Percentiles rank a stretch among this genome's conserved stretches.
Conservation (phyloP, 768 basidiomycete genomes). For the Lentinula aciculospora region DNA sequence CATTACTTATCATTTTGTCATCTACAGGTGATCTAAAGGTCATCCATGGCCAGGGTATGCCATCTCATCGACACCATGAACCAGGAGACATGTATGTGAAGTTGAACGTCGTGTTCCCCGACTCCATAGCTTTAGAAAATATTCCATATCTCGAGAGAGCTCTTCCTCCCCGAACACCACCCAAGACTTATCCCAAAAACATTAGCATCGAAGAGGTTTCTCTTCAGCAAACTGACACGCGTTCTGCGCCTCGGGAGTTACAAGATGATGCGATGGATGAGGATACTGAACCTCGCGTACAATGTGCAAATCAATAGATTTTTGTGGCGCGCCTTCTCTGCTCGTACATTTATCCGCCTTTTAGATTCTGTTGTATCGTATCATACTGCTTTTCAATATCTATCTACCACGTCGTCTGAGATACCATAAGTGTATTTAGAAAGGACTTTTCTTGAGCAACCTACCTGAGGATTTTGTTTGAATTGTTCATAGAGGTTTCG, state of each 20-base stretch:
- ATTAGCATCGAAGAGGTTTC: slow-evolving; percentile 78
- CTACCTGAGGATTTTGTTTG: slow-evolving; percentile 80
- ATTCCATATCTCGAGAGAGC: slow-evolving; percentile 79
- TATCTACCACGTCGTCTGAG: neutral
- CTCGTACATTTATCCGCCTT: slow-evolving; percentile 9
- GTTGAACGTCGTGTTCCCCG: slow-evolving; percentile 86
- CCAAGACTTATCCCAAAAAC: slow-evolving; percentile 65
- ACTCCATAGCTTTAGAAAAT: slow-evolving; percentile 57
- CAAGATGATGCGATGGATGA: slow-evolving; percentile 89
- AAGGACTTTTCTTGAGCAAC: neutral
- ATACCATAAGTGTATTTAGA: neutral
- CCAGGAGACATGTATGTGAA: slow-evolving; percentile 89
- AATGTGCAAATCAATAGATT: slow-evolving; percentile 86
- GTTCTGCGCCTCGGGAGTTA: slow-evolving; percentile 41
- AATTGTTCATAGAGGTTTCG: slow-evolving; percentile 71
- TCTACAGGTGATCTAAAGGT: slow-evolving; percentile 79
- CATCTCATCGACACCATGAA: slow-evolving; percentile 96
- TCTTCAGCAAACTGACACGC: slow-evolving; percentile 73
- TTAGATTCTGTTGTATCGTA: slow-evolving; percentile 18
- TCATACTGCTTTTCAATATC: neutral
- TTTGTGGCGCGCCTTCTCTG: slow-evolving; percentile 4
- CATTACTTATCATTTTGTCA: slow-evolving; percentile 7
- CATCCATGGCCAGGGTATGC: slow-evolving; percentile 95
- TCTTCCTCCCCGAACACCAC: slow-evolving; percentile 68
- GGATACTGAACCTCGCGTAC: slow-evolving; percentile 86